A percentile compares a stretch with the other conserved stretches of the same genome.
Conservation (phyloP, 306 rosid species). For the Arachis hypogaea region DNA sequence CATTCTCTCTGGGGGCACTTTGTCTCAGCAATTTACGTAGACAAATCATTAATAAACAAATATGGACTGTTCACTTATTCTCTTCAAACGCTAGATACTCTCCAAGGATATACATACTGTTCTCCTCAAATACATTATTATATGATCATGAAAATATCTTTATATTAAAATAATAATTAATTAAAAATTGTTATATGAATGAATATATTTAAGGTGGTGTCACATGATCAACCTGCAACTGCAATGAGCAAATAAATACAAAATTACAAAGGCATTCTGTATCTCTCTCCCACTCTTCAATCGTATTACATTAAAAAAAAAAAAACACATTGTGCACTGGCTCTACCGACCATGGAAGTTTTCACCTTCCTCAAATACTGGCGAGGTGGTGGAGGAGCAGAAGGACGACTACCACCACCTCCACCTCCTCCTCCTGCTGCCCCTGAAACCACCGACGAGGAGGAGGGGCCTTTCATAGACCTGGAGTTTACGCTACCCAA, state of each 20-base stretch:
- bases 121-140: too few species aligned
- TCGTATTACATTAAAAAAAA: background rate
- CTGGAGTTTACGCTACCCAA: slow-evolving; percentile 71
- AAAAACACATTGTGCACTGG: slow-evolving; percentile 50
- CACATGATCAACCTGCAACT: slow-evolving; percentile 44
- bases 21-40: slow-evolving; percentile 1
- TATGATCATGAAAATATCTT: too few species aligned
- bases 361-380: slow-evolving; percentile 84
- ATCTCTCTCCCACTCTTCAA: too few species aligned
- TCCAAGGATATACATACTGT: too few species aligned
- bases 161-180: too few species aligned
- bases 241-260: background rate
- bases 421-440: background rate
- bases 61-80: too few species aligned
- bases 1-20: background rate
- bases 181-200: too few species aligned
- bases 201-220: background rate
- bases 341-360: slow-evolving; percentile 96
- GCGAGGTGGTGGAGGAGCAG: slow-evolving; percentile 54
- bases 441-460: slow-evolving; percentile 33
- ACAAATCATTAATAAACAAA: background rate
- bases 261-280: too few species aligned
- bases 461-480: slow-evolving; percentile 86
- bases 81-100: too few species aligned
- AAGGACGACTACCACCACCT: too few species aligned